Base-by-base conservation (phyloP, 169 alveolate species). In the Pseudocohnilembus persalinus region DNA sequence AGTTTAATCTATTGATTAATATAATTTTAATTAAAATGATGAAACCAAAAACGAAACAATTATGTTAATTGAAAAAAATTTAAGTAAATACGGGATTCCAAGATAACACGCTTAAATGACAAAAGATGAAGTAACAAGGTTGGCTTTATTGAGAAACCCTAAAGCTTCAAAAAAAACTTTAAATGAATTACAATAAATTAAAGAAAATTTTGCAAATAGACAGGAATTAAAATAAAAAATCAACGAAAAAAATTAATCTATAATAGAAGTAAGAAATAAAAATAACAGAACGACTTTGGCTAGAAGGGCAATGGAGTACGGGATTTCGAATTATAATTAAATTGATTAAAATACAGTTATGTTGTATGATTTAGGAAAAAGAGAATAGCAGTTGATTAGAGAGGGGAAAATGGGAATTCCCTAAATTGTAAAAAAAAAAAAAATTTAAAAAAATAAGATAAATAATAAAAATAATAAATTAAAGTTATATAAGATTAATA, bases 101-200 rank as follows among this genome's bases (percentile, higher is more conserved):
- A 4, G 20, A 4, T 11, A 49, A 49, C 68, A 49, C 68, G 73
- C 73, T 65, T 65, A 81, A 33, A 32, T 82, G 34, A 73, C 81
- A n/a, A 82, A 82, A 31, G 87, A 82, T 29, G 87, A 82, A 49
- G 27, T 80, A 31, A 74, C 72, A 34, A 73, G 80, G 28, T 1
- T 73, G 31, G 90, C 90, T 28, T 65, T 83, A 1, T 74, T 86
- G 64, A 86, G 83, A 86, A 74, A 79, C 20, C 83, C 90, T 1
- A 86, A 86, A 65, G 90, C 90, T 6, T 85, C 80, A 31, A 85
- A 85, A 27, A 86, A 86, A 68, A 83, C 81, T n/a, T 32, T 86
- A 20, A 83, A 86, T 11, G 63, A 74, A n/a, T 72, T 86, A 28
- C 34, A 74, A 86, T 33, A 72, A 29, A 64, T 86, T 29, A 86